phyloP scores from a whole-genome alignment of 2,329 filamentous ascomycete species.

The Pseudophaeomoniella oleicola region DNA sequence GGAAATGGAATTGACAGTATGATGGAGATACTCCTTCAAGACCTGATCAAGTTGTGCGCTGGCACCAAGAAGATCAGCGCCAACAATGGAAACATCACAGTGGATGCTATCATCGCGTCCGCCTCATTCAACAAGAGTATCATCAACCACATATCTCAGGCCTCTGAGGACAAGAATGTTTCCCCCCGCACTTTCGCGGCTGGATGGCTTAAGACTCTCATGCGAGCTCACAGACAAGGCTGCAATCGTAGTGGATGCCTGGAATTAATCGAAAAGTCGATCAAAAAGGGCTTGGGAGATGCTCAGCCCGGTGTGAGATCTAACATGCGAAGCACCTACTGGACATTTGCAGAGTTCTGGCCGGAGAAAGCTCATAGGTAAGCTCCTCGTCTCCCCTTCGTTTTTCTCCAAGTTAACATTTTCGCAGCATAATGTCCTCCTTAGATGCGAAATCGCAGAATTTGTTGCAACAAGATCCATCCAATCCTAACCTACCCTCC shows the following conservation, averaged over 20 bases:
- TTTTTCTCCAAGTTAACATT: constrained; percentile 8
- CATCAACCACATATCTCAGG: constrained; percentile 70
- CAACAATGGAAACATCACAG: constrained; percentile 64
- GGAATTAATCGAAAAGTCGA: constrained; percentile 71
- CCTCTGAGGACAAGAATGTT: constrained; percentile 85
- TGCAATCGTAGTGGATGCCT: constrained; percentile 75
- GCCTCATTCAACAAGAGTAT: constrained; percentile 68
- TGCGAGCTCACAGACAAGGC: constrained; percentile 62
- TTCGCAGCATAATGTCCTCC: constrained; percentile 65
- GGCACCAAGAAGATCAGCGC: constrained; percentile 87
- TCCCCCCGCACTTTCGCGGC: constrained; percentile 66
- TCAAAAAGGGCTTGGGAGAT: constrained; percentile 80
- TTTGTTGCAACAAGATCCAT: constrained; percentile 66
- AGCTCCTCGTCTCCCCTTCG: constrained; percentile 18
- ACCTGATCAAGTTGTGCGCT: constrained; percentile 75
- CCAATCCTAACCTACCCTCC: constrained; percentile 42
- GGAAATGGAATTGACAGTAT: constrained; percentile 72
- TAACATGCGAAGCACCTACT: constrained; percentile 71
- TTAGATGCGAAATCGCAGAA: constrained; percentile 68
- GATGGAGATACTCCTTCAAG: constrained; percentile 81
- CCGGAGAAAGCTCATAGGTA: constrained; percentile 62
- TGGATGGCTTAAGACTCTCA: constrained; percentile 69
- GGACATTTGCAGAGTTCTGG: constrained; percentile 69
- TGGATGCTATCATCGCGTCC: constrained; percentile 67
- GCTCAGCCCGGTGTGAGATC: constrained; percentile 83